Evolutionary conservation across 2,329 filamentous ascomycete species (phyloP).

Genomic region (Pseudocercospora eumusae): DNA sequence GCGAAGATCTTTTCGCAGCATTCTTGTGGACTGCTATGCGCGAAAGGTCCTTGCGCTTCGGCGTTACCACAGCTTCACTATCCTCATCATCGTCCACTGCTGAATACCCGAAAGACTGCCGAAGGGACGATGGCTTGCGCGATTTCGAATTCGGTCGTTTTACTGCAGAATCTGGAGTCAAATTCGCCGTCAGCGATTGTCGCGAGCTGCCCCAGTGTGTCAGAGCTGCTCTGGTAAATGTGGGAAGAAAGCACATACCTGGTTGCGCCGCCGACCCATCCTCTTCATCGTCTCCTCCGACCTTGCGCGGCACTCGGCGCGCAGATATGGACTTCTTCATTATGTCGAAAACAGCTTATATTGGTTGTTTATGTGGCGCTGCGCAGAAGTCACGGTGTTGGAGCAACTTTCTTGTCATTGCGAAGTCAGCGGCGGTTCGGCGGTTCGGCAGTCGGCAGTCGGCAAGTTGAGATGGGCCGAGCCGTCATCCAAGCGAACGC

Average conservation of each 20-base stretch:
- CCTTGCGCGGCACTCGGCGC: constrained; percentile 71
- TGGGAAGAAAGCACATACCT: constrained; percentile 27
- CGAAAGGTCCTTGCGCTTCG: constrained; percentile 64
- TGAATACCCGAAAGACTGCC: constrained; percentile 73
- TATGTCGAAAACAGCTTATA: background rate
- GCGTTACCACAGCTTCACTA: constrained; percentile 56
- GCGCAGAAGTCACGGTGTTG: background rate
- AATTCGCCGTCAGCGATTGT: constrained; percentile 45
- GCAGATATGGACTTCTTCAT: constrained; percentile 61
- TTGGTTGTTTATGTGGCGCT: background rate
- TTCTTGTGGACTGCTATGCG: constrained; percentile 68
- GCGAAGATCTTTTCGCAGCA: constrained; percentile 56
- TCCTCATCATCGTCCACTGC: constrained; percentile 57
- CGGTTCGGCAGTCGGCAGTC: too few species aligned
- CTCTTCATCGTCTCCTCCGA: constrained; percentile 70
- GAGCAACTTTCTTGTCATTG: background rate
- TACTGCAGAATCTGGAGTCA: constrained; percentile 50
- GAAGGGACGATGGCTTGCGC: constrained; percentile 72
- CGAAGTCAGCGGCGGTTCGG: background rate
- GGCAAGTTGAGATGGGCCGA: background rate
- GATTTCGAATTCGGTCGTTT: constrained; percentile 56
- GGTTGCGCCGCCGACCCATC: constrained; percentile 25
- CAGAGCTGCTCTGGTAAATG: constrained; percentile 22
- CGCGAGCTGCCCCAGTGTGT: constrained; percentile 26
- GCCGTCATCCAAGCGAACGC: background rate